Conservation (phyloP, 192 early-diverging fungal genomes). For the Gamsiella multidivaricata region DNA sequence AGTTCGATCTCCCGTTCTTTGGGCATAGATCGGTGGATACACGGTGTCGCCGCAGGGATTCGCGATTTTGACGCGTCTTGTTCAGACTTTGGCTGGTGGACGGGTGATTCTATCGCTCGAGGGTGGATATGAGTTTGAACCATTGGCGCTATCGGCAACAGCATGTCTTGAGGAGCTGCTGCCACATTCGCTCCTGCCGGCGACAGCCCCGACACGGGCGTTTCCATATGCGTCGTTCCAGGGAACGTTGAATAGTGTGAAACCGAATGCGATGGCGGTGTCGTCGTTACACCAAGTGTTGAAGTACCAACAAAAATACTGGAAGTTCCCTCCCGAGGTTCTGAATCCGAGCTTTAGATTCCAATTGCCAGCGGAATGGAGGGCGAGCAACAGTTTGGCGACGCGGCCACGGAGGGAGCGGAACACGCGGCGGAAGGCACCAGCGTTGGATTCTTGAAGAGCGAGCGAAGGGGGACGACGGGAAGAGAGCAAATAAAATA, state of each 20-base stretch:
- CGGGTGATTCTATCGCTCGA: slow-evolving; percentile 75
- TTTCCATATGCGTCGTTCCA: slow-evolving; percentile 53
- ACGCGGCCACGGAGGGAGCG: slow-evolving; percentile 57
- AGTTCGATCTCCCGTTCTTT: no score
- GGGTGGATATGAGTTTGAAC: slow-evolving; percentile 65
- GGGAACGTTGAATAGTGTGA: slow-evolving; percentile 58
- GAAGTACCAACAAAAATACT: slow-evolving; percentile 57
- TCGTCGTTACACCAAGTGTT: slow-evolving; percentile 51
- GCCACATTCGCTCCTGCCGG: slow-evolving; percentile 34
- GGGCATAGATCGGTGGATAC: slow-evolving; percentile 70
- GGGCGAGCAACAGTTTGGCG: slow-evolving; percentile 57
- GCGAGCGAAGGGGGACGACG: not conserved
- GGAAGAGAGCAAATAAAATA: not conserved
- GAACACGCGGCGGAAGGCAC: slow-evolving; percentile 30
- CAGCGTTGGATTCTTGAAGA: slow-evolving; percentile 11
- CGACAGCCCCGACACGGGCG: slow-evolving; percentile 36
- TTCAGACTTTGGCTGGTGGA: slow-evolving; percentile 72
- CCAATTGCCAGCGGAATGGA: slow-evolving; percentile 60
- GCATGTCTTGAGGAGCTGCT: slow-evolving; percentile 58
- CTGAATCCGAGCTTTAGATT: slow-evolving; percentile 56
- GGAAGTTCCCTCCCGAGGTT: slow-evolving; percentile 58
- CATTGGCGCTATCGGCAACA: slow-evolving; percentile 53
- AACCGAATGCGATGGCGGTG: slow-evolving; percentile 59
- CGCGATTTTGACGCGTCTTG: slow-evolving; percentile 72
- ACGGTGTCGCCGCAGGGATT: slow-evolving; percentile 73